These are phyloP conservation scores for Sugiyamaella lignohabitans DNA, from an alignment of 805 yeast species.

Conservation along the genomic window DNA sequence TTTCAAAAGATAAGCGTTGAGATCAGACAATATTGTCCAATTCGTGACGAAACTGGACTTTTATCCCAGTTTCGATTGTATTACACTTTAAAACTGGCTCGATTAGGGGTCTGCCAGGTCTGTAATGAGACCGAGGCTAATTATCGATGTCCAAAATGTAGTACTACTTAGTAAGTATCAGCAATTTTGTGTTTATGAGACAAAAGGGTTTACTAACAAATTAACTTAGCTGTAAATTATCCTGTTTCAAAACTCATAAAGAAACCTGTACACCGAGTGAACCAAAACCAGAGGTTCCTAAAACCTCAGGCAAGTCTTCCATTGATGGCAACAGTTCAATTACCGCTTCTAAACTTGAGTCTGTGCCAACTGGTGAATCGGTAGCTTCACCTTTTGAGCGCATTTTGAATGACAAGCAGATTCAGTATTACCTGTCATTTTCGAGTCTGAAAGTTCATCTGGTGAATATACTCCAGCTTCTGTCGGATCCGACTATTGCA, in stretches of 20 bases:
- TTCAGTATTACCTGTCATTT: slow-evolving; percentile 42
- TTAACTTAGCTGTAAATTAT: slow-evolving; percentile 54
- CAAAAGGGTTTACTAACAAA: too few relatives aligned
- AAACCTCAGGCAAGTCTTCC: background rate
- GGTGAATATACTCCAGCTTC: slow-evolving; percentile 40
- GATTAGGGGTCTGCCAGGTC: slow-evolving; percentile 32
- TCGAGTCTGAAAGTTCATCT: slow-evolving; percentile 55
- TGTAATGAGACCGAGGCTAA: slow-evolving; percentile 37
- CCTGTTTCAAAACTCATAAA: slow-evolving; percentile 48
- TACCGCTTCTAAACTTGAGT: background rate
- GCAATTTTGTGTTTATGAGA: slow-evolving; percentile 3
- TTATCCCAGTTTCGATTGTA: too few relatives aligned
- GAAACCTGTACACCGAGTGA: background rate
- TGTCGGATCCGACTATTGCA: slow-evolving; percentile 42
- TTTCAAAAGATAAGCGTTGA: too few relatives aligned
- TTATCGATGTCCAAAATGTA: slow-evolving; percentile 55
- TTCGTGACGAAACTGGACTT: too few relatives aligned
- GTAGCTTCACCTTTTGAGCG: slow-evolving; percentile 18
- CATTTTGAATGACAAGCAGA: slow-evolving; percentile 38
- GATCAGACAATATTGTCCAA: too few relatives aligned
- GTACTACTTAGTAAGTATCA: slow-evolving; percentile 12
- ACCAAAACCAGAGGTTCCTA: background rate
- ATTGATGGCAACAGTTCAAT: background rate
- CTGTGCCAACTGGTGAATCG: background rate
- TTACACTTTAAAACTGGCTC: slow-evolving; percentile 8